Evolutionary conservation across 495 filamentous ascomycete genomes (phyloP).

Genomic region (Xylaria acuta): DNA sequence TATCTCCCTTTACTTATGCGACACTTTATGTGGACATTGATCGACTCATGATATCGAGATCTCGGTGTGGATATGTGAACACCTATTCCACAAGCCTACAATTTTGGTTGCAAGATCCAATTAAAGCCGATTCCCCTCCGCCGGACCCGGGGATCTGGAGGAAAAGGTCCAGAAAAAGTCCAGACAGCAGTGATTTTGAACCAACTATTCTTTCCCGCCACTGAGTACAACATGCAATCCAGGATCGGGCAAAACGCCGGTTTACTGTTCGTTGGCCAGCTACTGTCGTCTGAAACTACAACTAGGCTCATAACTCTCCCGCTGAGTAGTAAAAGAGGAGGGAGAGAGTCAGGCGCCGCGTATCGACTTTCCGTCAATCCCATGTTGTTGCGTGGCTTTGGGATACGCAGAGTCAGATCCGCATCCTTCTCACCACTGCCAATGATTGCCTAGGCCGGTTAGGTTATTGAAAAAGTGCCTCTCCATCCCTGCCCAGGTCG

Average conservation of each 20-base stretch:
- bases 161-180: not conserved
- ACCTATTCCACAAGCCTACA: not conserved
- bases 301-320: not conserved
- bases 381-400: constrained; percentile 14
- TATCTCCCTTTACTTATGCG: constrained; percentile 12
- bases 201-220: not conserved
- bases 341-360: not conserved
- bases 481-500: constrained; percentile 3
- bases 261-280: not conserved
- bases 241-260: not conserved
- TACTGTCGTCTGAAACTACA: not conserved
- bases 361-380: constrained; percentile 24
- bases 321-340: not conserved
- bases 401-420: constrained; percentile 15
- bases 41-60: constrained; percentile 17
- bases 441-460: not conserved
- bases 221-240: not conserved
- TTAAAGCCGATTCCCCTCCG: not conserved
- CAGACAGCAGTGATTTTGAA: not conserved
- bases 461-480: not conserved
- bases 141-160: not conserved
- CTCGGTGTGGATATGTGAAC: not conserved
- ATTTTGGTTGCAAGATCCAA: not conserved
- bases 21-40: not conserved
- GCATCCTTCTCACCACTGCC: not conserved